Percentiles rank a stretch among this genome's conserved stretches.
Evolutionary conservation across 306 rosid species (phyloP).

Genomic region (Coriaria nepalensis): DNA sequence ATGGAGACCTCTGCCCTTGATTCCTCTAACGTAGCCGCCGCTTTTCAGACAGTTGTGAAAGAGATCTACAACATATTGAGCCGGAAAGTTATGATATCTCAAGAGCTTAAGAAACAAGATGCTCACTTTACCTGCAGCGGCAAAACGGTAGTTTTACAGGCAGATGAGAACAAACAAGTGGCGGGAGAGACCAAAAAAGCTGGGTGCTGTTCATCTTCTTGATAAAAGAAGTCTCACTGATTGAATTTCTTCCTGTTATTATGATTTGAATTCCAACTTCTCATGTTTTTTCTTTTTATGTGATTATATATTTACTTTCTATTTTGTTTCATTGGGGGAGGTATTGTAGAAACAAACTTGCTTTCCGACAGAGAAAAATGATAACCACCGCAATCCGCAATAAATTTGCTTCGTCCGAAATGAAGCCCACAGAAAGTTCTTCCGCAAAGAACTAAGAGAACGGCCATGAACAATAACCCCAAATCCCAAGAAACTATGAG

Average conservation of each 20-base stretch:
- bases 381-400: no score
- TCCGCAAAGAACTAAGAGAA: not conserved
- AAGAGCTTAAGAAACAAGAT: slow-evolving; percentile 62
- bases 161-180: slow-evolving; percentile 32
- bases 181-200: slow-evolving; percentile 30
- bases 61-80: slow-evolving; percentile 89
- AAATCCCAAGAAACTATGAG: not conserved
- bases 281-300: slow-evolving; percentile 16
- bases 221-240: not conserved
- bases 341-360: no score
- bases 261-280: not conserved
- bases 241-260: no score
- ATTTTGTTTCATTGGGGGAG: no score
- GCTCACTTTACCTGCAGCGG: slow-evolving; percentile 45
- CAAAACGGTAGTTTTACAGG: slow-evolving; percentile 64
- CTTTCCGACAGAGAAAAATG: no score
- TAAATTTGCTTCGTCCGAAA: not conserved
- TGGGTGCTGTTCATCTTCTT: slow-evolving; percentile 72
- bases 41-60: slow-evolving; percentile 83
- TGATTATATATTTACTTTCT: no score
- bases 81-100: slow-evolving; percentile 86
- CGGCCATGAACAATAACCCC: not conserved
- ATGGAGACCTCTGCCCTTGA: slow-evolving; percentile 98
- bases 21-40: slow-evolving; percentile 76
- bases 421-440: not conserved